Base-by-base conservation (phyloP, 768 basidiomycete species). In the Lactarius psammicola region DNA sequence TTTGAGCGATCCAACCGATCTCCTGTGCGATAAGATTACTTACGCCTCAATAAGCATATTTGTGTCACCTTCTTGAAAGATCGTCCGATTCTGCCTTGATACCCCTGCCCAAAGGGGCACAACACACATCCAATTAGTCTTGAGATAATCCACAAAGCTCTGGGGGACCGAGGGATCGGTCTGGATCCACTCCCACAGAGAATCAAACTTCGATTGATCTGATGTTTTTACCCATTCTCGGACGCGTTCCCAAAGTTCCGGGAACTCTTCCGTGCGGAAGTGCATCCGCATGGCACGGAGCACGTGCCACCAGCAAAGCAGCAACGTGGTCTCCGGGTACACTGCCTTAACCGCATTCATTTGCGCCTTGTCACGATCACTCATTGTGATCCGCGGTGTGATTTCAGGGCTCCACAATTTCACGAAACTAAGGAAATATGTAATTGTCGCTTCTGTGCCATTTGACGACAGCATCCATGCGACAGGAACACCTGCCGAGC, bases 31-130 rank as follows among this genome's bases (percentile, higher is more conserved):
- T 54, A 54, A 54, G n/a, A 31, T 0, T 28, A 56, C 42, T 40
- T 57, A 63, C 56, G 7, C 38, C 44, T 63, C 62, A 10, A 63
- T 28, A 18, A 56, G 36, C 62, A 63, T 63, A 15, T 63, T 63
- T 40, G 62, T 62, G 20, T 62, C 61, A 1, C 61, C 30, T 34
- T 62, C 61, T 26, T 62, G 33, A 23, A 38, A 54, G 46, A 62
- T 55, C 4, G 20, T 36, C 6, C 61, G 18, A 7, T 36, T 9
- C 6, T 55, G 20, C 26, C 34, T 34, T 34, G 34, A 34, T 1
- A 34, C 9, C 34, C 34, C 34, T 34, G 4, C 6, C 9, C 33
- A n/a, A n/a, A n/a, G n/a, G n/a, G n/a, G n/a, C n/a, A n/a, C n/a
- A n/a, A n/a, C n/a, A n/a, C n/a, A n/a, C 20, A 62, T 11, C 53